phyloP scores from a whole-genome alignment of 768 basidiomycete species.

The Bullera alba region DNA sequence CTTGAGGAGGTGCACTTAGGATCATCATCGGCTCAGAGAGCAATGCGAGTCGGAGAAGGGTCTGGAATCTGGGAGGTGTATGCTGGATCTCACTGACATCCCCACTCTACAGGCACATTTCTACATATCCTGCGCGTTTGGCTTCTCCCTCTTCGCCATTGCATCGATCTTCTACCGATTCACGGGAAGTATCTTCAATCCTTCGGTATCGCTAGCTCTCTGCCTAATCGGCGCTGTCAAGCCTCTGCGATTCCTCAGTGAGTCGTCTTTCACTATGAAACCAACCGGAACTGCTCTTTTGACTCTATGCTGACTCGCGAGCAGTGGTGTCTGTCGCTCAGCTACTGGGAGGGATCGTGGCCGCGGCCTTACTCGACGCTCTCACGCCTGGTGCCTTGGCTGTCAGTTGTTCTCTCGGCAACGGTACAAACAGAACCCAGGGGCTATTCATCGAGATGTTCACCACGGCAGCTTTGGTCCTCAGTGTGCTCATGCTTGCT shows the following conservation, averaged over 20 bases:
- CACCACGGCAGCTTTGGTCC: constrained; percentile 33
- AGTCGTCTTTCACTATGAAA: constrained; percentile 1
- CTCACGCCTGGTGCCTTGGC: constrained; percentile 33
- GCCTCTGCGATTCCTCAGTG: constrained; percentile 36
- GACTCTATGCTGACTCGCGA: too few species aligned
- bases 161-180: constrained; percentile 42
- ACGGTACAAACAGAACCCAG: constrained; percentile 30
- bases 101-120: constrained; percentile 15
- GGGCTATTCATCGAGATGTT: constrained; percentile 46
- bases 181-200: constrained; percentile 42
- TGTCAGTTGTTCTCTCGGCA: constrained; percentile 21
- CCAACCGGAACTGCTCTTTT: background rate
- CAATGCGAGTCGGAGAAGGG: background rate
- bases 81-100: background rate
- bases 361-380: constrained; percentile 37
- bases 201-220: constrained; percentile 38
- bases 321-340: constrained; percentile 27
- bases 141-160: constrained; percentile 34
- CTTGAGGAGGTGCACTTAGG: background rate
- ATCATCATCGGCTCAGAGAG: too few species aligned
- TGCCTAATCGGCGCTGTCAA: constrained; percentile 35
- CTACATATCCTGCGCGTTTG: constrained; percentile 36
- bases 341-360: constrained; percentile 35
- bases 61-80: background rate
- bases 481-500: constrained; percentile 42